Evolutionary conservation across 2,329 filamentous ascomycete species (phyloP).

Genomic region (Teratosphaeria pseudoeucalypti): DNA sequence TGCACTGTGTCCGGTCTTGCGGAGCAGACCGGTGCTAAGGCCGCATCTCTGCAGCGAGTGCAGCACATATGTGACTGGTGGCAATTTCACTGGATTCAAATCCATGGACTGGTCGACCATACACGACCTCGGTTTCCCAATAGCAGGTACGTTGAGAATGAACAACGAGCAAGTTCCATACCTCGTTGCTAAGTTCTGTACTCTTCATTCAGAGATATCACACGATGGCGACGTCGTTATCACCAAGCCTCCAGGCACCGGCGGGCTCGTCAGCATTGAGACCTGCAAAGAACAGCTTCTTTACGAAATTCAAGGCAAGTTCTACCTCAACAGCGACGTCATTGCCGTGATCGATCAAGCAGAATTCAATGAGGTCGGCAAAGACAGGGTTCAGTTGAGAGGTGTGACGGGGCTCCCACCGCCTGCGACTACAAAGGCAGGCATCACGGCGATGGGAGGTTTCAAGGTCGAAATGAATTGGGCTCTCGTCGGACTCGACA

Average conservation of each 20-base stretch:
- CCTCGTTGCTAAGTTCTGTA: slow-evolving; percentile 2
- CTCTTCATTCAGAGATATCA: slow-evolving; percentile 20
- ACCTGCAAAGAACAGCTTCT: slow-evolving; percentile 42
- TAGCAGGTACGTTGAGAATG: neutral
- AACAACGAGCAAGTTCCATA: neutral
- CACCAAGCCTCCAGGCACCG: slow-evolving; percentile 24
- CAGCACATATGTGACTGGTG: slow-evolving; percentile 26
- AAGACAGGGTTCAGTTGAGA: slow-evolving; percentile 38
- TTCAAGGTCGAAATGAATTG: slow-evolving; percentile 34
- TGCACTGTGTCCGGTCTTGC: neutral
- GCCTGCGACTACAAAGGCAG: slow-evolving; percentile 40
- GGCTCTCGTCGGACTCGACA: slow-evolving; percentile 33
- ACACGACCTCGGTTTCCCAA: slow-evolving; percentile 17
- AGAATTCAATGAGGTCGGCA: slow-evolving; percentile 38
- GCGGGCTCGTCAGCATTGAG: slow-evolving; percentile 30
- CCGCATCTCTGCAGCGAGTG: slow-evolving; percentile 19
- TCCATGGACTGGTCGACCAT: slow-evolving; percentile 18
- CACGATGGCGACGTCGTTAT: slow-evolving; percentile 24
- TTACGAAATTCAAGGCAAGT: slow-evolving; percentile 44
- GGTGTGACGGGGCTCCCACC: slow-evolving; percentile 34
- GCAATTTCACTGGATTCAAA: slow-evolving; percentile 32
- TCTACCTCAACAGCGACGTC: slow-evolving; percentile 47
- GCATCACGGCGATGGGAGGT: slow-evolving; percentile 34
- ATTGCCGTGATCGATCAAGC: slow-evolving; percentile 39
- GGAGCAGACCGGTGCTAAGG: neutral